phyloP scores from a whole-genome alignment of 169 alveolate genomes.

The Eimeria acervulina region DNA sequence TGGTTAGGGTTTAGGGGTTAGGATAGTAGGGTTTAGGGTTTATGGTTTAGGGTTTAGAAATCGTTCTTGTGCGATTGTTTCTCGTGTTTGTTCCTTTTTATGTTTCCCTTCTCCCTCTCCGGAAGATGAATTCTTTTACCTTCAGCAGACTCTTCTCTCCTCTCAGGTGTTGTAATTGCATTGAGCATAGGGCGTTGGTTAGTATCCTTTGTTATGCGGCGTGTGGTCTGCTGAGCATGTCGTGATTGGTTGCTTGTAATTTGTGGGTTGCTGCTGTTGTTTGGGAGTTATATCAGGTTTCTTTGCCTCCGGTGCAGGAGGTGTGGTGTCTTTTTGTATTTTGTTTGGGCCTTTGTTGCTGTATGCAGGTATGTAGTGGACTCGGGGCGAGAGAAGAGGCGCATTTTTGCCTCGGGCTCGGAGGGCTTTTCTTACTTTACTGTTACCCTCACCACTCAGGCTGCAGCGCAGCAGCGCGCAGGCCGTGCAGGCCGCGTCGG shows the following conservation, averaged over 20 bases:
- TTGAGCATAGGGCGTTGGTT: too few relatives aligned
- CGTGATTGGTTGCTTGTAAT: too few relatives aligned
- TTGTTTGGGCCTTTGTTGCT: neutral
- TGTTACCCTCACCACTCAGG: conserved; percentile 94
- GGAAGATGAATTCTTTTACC: neutral
- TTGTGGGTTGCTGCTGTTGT: neutral
- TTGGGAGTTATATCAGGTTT: neutral
- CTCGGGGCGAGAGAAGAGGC: conserved; percentile 96
- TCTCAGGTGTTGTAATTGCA: too few relatives aligned
- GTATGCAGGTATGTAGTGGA: conserved; percentile 94
- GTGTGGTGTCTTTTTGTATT: neutral
- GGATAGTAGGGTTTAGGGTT: too few relatives aligned
- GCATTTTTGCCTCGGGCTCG: conserved; percentile 89
- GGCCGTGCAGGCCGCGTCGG: conserved; percentile 99
- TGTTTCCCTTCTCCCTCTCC: neutral
- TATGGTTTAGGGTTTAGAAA: too few relatives aligned
- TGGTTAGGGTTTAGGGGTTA: too few relatives aligned
- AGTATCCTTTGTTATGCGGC: too few relatives aligned
- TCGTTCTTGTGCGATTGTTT: too few relatives aligned
- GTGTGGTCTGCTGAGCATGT: too few relatives aligned
- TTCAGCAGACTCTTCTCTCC: neutral
- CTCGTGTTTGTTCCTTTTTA: neutral
- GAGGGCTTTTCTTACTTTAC: conserved; percentile 94
- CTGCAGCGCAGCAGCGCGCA: conserved; percentile 97
- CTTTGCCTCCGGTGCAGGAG: neutral